Base-by-base conservation (phyloP, 192 early-diverging fungal species). In the Mortierella hygrophila region DNA sequence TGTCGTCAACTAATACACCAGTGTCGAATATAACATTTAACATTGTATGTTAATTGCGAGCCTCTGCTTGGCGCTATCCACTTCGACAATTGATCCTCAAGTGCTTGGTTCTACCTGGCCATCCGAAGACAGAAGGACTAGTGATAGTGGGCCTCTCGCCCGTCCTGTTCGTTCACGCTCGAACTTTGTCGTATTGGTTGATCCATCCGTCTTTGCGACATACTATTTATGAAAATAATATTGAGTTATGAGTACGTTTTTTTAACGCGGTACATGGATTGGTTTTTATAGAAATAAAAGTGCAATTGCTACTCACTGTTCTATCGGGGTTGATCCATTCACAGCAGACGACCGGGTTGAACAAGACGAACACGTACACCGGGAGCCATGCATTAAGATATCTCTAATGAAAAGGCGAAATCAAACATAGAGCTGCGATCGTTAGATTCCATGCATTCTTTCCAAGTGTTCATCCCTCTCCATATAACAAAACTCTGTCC, bases 271-370 rank as follows among this genome's bases (percentile, higher is more conserved):
- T 7, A 32, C n/a, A 57, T 4, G 29, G 16, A 65, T 4, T 13
- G 10, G 6, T 13, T 26, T 26, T 57, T 57, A 23, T 9, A 23
- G n/a, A 57, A 1, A 57, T 57, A 10, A 23, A 57, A 10, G 6
- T 57, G 55, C n/a, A 32, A n/a, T 13, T 65, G 60, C 11, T 15
- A 65, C 57, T 38, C 74, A 86, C 84, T 79, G 71, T 86, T 35
- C 84, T 57, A 72, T 86, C 84, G 7, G 84, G 75, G 29, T 86
- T 86, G 60, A 81, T 74, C 84, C 84, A 86, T 70, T 86, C 79
- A 5, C 84, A 86, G 42, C 84, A 86, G 40, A 86, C 77, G 35
- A 86, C 79, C 8, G 84, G 84, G 6, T 79, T 79, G 49, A 73
- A 72, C 5, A 86, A 35, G 13, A 74, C 79, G 55, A 81, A 35